Conservation (phyloP, 2,329 filamentous ascomycete species). For the Balansia obtecta region DNA sequence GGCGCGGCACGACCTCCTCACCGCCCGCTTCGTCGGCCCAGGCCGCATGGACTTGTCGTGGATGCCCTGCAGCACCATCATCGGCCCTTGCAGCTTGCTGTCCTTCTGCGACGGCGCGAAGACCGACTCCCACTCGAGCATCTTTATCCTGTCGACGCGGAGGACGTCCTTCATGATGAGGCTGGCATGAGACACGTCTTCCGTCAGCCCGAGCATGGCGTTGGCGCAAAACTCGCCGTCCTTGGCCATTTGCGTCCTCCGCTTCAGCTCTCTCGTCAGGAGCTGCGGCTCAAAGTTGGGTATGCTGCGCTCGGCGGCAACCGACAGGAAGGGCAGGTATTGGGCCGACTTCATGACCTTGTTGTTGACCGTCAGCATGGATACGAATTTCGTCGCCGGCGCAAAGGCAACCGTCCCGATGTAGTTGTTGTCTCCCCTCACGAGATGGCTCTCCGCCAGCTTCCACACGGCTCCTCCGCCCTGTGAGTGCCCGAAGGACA, state of each 20-base stretch:
- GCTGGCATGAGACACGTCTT: not conserved
- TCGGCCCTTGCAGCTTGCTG: conserved; percentile 5
- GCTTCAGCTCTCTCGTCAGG: not conserved
- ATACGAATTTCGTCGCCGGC: conserved; percentile 8
- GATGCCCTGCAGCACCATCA: conserved; percentile 8
- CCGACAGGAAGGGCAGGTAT: conserved; percentile 3
- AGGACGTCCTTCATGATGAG: not conserved
- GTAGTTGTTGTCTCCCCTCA: conserved; percentile 2
- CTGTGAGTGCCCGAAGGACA: conserved; percentile 6
- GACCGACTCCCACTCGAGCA: conserved; percentile 5
- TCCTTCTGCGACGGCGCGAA: conserved; percentile 3
- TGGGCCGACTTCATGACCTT: not conserved
- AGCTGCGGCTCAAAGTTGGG: not conserved
- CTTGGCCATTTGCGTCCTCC: conserved; percentile 4
- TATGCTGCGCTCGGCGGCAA: conserved; percentile 1
- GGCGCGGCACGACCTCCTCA: not conserved
- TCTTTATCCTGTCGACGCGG: not conserved
- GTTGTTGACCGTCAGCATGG: conserved; percentile 4
- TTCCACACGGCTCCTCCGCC: conserved; percentile 6
- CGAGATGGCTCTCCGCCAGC: conserved; percentile 6
- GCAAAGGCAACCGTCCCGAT: conserved; percentile 8
- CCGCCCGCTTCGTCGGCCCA: conserved; percentile 2
- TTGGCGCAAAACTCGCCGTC: conserved; percentile 4
- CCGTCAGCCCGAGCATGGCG: conserved; percentile 5
- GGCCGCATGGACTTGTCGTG: conserved; percentile 6